Percentiles rank a stretch among this genome's conserved stretches.
Evolutionary conservation across 2,329 filamentous ascomycete genomes (phyloP).

Genomic region (Seiridium unicorne): DNA sequence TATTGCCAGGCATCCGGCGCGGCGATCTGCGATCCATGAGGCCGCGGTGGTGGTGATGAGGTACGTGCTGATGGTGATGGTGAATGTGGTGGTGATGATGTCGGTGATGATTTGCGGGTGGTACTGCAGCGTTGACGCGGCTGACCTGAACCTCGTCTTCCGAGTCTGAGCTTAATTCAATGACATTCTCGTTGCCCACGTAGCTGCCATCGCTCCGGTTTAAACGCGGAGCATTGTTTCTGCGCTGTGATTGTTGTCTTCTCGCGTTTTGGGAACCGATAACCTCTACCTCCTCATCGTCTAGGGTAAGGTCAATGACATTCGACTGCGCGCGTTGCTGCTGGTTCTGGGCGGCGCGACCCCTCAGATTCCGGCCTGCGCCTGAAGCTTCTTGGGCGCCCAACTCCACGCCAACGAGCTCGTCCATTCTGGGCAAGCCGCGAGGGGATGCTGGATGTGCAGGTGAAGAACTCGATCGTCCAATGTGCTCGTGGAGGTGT

Average conservation of each 20-base stretch:
- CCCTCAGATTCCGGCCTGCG: neutral
- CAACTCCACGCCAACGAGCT: conserved; percentile 9
- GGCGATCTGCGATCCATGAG: neutral
- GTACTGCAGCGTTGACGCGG: neutral
- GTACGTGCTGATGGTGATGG: neutral
- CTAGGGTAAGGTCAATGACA: conserved; percentile 12
- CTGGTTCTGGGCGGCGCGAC: neutral
- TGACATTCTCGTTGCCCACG: conserved; percentile 16
- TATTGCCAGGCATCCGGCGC: neutral
- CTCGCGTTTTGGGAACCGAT: conserved; percentile 9
- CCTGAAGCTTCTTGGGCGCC: neutral
- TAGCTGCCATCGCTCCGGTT: conserved; percentile 27
- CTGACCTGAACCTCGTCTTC: conserved; percentile 9
- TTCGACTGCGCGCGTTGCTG: neutral
- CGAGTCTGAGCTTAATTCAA: conserved; percentile 26
- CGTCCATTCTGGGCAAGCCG: neutral
- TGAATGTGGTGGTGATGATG: conserved; percentile 3
- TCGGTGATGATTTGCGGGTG: conserved; percentile 1
- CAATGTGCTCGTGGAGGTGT: neutral
- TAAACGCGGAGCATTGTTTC: conserved; percentile 19
- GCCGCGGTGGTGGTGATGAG: neutral
- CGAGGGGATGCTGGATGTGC: neutral
- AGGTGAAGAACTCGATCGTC: neutral
- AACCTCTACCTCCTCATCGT: conserved; percentile 7
- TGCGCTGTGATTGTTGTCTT: conserved; percentile 9